These are phyloP conservation scores for Kwoniella europaea DNA, from an alignment of 768 basidiomycete species.

Conservation along the genomic window DNA sequence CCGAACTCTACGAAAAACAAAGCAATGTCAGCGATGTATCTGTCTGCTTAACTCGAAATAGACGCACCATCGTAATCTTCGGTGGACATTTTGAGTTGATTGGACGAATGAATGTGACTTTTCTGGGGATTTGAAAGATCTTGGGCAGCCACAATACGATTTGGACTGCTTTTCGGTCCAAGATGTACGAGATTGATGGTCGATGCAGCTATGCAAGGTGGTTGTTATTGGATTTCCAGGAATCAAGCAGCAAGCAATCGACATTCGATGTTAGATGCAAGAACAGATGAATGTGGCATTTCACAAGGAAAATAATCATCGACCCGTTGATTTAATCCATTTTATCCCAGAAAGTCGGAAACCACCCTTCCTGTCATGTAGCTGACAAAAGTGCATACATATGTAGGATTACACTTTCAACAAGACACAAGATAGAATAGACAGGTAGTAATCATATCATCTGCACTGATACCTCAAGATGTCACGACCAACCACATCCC, in stretches of 20 bases:
- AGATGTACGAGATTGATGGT: background rate
- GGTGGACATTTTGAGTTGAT: conserved; percentile 52
- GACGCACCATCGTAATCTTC: conserved; percentile 58
- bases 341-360: conserved; percentile 35
- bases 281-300: conserved; percentile 24
- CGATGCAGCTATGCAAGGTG: background rate
- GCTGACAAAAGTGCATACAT: background rate
- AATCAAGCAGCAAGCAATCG: background rate
- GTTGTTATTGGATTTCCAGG: background rate
- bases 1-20: conserved; percentile 71
- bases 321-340: conserved; percentile 13
- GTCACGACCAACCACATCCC: conserved; percentile 2
- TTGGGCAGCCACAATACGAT: background rate
- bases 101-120: background rate
- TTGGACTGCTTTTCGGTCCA: background rate
- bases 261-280: background rate
- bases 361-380: too few species aligned
- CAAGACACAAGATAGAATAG: background rate
- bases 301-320: background rate
- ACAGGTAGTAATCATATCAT: background rate
- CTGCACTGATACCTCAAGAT: conserved; percentile 2
- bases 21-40: conserved; percentile 5
- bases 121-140: background rate
- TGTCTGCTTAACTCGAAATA: background rate
- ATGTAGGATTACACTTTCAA: background rate